Evolutionary conservation across 148 eudicot species (phyloP).

Genomic region (Rhododendron ovatum): DNA sequence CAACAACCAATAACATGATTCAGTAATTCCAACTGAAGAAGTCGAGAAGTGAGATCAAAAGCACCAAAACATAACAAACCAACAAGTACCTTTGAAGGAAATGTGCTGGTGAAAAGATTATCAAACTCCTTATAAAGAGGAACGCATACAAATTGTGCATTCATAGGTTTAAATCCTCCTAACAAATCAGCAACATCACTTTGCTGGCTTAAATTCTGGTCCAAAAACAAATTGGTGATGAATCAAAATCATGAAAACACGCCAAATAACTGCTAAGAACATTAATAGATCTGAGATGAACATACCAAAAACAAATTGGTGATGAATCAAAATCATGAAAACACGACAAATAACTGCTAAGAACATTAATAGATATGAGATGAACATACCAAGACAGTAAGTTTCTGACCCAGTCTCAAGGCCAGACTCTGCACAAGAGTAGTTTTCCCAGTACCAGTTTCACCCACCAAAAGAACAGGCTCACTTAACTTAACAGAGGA

Average conservation of each 20-base stretch:
- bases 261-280: background rate
- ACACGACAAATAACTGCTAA: background rate
- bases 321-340: constrained; percentile 6
- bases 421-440: constrained; percentile 93
- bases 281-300: background rate
- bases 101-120: constrained; percentile 45
- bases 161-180: constrained; percentile 89
- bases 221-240: constrained; percentile 11
- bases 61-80: background rate
- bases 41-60: background rate
- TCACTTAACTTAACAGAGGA: constrained; percentile 81
- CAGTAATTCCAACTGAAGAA: constrained; percentile 1
- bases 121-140: constrained; percentile 83
- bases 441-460: constrained; percentile 98
- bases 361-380: background rate
- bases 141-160: constrained; percentile 66
- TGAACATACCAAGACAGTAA: constrained; percentile 86
- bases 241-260: constrained; percentile 3
- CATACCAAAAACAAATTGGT: constrained; percentile 31
- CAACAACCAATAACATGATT: constrained; percentile 8
- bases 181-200: constrained; percentile 91
- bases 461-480: constrained; percentile 95
- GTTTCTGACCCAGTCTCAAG: constrained; percentile 71
- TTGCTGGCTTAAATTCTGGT: constrained; percentile 95
- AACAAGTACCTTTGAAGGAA: constrained; percentile 53